These are phyloP conservation scores for Pseudisothecium myosuroides DNA, from an alignment of 225 moss, liverwort and hornwort species.

Conservation along the genomic window DNA sequence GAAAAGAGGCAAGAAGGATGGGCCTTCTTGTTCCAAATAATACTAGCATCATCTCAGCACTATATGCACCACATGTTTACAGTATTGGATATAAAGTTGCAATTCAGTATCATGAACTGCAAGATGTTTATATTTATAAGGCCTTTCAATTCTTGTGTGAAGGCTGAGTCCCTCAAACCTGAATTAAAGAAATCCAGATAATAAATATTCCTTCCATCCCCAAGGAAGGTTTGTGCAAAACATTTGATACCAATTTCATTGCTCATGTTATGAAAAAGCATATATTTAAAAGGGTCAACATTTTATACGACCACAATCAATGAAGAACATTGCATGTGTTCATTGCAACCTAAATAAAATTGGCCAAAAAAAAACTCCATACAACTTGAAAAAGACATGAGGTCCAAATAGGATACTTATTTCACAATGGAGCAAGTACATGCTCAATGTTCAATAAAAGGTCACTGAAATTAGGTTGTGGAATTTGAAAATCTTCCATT, in stretches of 20 bases:
- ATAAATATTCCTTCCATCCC: not conserved
- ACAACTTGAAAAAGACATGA: not conserved
- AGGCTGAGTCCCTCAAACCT: not conserved
- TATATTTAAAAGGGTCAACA: not conserved
- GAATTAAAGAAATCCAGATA: not conserved
- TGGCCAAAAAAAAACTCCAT: not conserved
- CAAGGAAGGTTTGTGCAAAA: not conserved
- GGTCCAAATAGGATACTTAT: not conserved
- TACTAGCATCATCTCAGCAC: not conserved
- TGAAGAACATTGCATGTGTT: not conserved
- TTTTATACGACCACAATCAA: not conserved
- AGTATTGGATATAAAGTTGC: not conserved
- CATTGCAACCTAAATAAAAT: not conserved
- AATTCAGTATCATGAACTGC: not conserved
- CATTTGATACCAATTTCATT: not conserved
- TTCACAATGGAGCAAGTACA: accelerated
- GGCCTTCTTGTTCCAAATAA: too few species aligned
- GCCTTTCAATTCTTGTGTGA: not conserved
- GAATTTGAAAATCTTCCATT: not conserved
- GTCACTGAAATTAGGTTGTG: not conserved
- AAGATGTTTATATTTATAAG: not conserved
- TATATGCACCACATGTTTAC: not conserved
- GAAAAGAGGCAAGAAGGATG: too few species aligned
- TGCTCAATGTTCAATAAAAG: too few species aligned
- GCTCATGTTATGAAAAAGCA: not conserved